Evolutionary conservation across 129 eudicot species (phyloP), one percentile per base, ranked within the genome.

Genomic region (Erigeron canadensis): DNA sequence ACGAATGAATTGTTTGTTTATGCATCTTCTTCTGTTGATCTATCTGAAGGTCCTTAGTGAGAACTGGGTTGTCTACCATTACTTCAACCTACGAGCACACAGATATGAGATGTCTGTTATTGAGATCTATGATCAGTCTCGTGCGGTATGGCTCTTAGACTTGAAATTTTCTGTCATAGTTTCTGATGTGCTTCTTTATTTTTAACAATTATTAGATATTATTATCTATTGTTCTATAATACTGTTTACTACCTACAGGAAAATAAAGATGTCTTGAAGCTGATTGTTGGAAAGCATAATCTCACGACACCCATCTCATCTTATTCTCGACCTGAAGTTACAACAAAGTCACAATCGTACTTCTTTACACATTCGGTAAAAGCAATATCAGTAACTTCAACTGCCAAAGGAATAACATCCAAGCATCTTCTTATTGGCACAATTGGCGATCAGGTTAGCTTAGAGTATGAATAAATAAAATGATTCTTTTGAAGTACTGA

Each of bases 31-130:
- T 67, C 37, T 74, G 5, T 70, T 59, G 5, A 0, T 28, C 34
- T 28, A 28, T 50, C 56, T 85, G 84, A 71, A 95, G 97, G 99
- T 95, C 61, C 85, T 95, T 62, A 90, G 97, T 77, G 99, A 95
- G 85, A 95, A 95, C 78, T 95, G 99, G 99, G 89, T 95, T 75
- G 99, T 95, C 72, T 95, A 95, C 83, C 99, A 95, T 88, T 95
- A 95, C 80, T 95, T 95, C 84, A 95, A 90, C 76, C 81, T 90
- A 69, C 83, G 97, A 77, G 99, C 97, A 47, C 97, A 95, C 80
- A 81, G 96, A 86, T 90, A 90, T 46, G 99, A 90, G 86, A 90
- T 95, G 89, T 90, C 99, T 46, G 97, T 90, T 75, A 88, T 88
- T 80, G 99, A 95, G 81, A 81, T 95, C 22, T 95, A 88, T 74